Conservation (phyloP, 2,329 filamentous ascomycete species). For the Acephala macrosclerotiorum region DNA sequence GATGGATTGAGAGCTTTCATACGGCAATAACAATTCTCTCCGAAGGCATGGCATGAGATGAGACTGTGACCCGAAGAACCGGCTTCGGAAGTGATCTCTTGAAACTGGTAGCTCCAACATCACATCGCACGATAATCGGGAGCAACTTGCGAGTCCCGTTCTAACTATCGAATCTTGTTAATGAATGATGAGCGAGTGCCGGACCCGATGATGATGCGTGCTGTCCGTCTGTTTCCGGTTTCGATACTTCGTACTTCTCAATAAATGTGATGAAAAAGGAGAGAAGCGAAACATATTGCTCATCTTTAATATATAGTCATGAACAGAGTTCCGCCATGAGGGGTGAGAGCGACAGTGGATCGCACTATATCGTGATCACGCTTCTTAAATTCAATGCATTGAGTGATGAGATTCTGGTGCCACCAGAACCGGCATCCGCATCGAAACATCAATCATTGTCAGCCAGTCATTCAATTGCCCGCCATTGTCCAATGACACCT, state of each 20-base stretch:
- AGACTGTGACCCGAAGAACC: neutral
- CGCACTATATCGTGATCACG: slow-evolving; percentile 4
- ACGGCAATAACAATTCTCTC: neutral
- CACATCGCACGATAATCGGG: neutral
- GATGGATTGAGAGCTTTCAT: neutral
- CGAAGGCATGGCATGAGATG: neutral
- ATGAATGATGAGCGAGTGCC: neutral
- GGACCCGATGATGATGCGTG: neutral
- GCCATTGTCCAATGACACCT: slow-evolving; percentile 9
- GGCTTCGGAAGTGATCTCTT: slow-evolving; percentile 2
- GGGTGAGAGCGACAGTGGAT: neutral
- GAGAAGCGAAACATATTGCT: neutral
- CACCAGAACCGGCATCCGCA: slow-evolving; percentile 20
- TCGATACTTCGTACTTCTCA: neutral
- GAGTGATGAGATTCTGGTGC: slow-evolving; percentile 14
- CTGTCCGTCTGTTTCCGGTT: neutral
- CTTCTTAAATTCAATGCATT: neutral
- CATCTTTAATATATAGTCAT: slow-evolving; percentile 1
- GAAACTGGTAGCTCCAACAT: neutral
- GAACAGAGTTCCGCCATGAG: neutral
- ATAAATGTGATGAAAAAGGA: neutral
- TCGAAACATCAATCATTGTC: slow-evolving; percentile 28
- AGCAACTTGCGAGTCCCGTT: neutral
- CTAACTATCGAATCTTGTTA: neutral
- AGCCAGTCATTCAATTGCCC: neutral